Percentiles rank a stretch among this genome's conserved stretches.
These are phyloP conservation scores for Ceratocystis lukuohia DNA, from an alignment of 2,329 filamentous ascomycete genomes.

Conservation along the genomic window DNA sequence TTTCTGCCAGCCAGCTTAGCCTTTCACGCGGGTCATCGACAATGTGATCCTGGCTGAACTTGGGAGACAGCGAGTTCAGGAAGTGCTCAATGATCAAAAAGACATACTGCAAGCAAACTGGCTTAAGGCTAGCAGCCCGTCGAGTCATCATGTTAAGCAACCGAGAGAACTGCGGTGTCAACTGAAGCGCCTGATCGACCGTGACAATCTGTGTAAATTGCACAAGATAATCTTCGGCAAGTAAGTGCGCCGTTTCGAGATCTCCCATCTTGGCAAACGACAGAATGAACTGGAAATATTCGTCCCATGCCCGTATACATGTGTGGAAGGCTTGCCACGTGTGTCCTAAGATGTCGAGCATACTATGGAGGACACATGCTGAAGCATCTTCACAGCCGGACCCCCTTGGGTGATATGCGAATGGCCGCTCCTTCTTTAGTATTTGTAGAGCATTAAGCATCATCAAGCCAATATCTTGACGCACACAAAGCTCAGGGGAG, in stretches of 20 bases:
- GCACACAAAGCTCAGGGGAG: constrained; percentile 43
- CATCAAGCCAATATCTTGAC: constrained; percentile 37
- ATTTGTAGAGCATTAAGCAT: constrained; percentile 40
- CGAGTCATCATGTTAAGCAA: constrained; percentile 41
- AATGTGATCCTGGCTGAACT: constrained; percentile 27
- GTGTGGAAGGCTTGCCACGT: constrained; percentile 52
- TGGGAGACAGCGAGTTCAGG: constrained; percentile 32
- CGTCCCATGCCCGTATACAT: constrained; percentile 55
- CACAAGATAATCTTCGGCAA: constrained; percentile 47
- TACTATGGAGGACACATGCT: constrained; percentile 27
- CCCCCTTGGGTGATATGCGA: constrained; percentile 32
- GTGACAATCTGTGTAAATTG: constrained; percentile 46
- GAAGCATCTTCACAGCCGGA: constrained; percentile 26
- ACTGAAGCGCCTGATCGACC: constrained; percentile 40
- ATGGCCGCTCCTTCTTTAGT: constrained; percentile 37
- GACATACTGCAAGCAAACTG: constrained; percentile 2
- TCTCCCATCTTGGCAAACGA: constrained; percentile 50
- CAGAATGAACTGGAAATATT: constrained; percentile 60
- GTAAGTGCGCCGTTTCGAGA: constrained; percentile 42
- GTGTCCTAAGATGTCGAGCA: constrained; percentile 37
- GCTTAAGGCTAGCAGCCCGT: constrained; percentile 27
- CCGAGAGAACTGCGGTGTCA: constrained; percentile 41
- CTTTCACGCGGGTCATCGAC: constrained; percentile 31
- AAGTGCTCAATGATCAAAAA: constrained; percentile 27
- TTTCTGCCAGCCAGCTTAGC: constrained; percentile 25